phyloP scores from a whole-genome alignment of 1,284 basidiomycete species.

The Moesziomyces globuligerus region DNA sequence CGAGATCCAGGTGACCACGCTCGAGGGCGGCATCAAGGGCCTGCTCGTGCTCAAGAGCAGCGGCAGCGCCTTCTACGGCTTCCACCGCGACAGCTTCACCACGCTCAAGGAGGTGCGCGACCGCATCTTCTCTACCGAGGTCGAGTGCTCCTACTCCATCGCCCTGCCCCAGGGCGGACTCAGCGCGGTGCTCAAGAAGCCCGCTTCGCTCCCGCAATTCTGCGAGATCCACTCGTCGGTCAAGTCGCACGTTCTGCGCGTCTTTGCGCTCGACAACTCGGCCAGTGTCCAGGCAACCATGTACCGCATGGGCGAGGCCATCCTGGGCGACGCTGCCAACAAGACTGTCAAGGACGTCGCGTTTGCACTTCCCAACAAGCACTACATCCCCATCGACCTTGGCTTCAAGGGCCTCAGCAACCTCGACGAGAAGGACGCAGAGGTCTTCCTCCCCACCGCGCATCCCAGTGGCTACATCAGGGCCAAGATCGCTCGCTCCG shows the following conservation, averaged over 20 bases:
- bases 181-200: conserved; percentile 62
- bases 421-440: conserved; percentile 56
- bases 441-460: conserved; percentile 59
- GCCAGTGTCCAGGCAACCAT: conserved; percentile 93
- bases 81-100: conserved; percentile 86
- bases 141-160: conserved; percentile 59
- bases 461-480: conserved; percentile 62
- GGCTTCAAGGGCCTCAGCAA: conserved; percentile 57
- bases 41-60: conserved; percentile 82
- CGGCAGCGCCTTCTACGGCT: conserved; percentile 85
- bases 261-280: conserved; percentile 87
- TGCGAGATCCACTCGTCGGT: conserved; percentile 71
- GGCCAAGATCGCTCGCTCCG: conserved; percentile 49
- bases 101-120: conserved; percentile 72
- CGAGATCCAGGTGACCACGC: conserved; percentile 43
- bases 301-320: conserved; percentile 84
- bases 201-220: conserved; percentile 59
- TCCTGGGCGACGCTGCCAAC: conserved; percentile 71
- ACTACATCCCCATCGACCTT: conserved; percentile 63
- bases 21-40: conserved; percentile 56
- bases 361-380: conserved; percentile 85
- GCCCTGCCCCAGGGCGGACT: conserved; percentile 35
- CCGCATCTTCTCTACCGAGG: conserved; percentile 63
- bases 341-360: conserved; percentile 74
- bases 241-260: conserved; percentile 77